Percentiles rank a stretch among this genome's conserved stretches.
phyloP scores from a whole-genome alignment of 1,284 basidiomycete genomes.

The Ceratobasidium sp. region DNA sequence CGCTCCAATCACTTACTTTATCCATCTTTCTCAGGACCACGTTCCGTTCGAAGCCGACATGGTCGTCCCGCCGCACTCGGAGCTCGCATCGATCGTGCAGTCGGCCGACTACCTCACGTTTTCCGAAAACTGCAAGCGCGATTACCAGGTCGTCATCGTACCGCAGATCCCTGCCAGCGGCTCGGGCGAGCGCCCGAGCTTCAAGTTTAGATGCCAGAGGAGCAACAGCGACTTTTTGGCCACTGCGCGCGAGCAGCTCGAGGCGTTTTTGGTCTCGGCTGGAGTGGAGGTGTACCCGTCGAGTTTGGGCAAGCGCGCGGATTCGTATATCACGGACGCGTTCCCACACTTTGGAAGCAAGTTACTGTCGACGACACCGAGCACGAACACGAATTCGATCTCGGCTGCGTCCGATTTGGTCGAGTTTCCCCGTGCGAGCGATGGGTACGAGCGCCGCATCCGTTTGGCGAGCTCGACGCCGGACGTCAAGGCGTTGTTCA shows the following conservation, averaged over 20 bases:
- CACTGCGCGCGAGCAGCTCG: slow-evolving; percentile 89
- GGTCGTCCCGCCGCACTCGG: slow-evolving; percentile 84
- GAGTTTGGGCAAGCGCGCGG: slow-evolving; percentile 76
- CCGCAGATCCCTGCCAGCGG: slow-evolving; percentile 71
- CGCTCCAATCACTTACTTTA: slow-evolving; percentile 31
- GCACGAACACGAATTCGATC: slow-evolving; percentile 49
- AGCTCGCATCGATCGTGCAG: slow-evolving; percentile 75
- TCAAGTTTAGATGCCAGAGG: slow-evolving; percentile 95
- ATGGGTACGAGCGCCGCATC: slow-evolving; percentile 78
- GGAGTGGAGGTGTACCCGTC: slow-evolving; percentile 82
- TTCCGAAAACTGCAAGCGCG: slow-evolving; percentile 89
- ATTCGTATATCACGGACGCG: slow-evolving; percentile 88
- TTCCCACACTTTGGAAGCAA: slow-evolving; percentile 98
- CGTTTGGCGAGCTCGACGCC: slow-evolving; percentile 88
- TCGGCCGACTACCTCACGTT: slow-evolving; percentile 86
- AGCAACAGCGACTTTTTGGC: slow-evolving; percentile 93
- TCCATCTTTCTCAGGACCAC: slow-evolving; percentile 71
- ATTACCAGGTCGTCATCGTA: slow-evolving; percentile 89
- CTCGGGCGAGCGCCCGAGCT: slow-evolving; percentile 75
- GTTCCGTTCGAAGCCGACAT: slow-evolving; percentile 98
- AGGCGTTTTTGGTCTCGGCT: slow-evolving; percentile 88
- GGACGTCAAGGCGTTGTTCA: slow-evolving; percentile 94
- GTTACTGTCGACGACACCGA: slow-evolving; percentile 79
- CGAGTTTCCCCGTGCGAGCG: slow-evolving; percentile 61
- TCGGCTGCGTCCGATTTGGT: slow-evolving; percentile 38